Evolutionary conservation across 768 basidiomycete genomes (phyloP).

Genomic region (Pulveroboletus frians): DNA sequence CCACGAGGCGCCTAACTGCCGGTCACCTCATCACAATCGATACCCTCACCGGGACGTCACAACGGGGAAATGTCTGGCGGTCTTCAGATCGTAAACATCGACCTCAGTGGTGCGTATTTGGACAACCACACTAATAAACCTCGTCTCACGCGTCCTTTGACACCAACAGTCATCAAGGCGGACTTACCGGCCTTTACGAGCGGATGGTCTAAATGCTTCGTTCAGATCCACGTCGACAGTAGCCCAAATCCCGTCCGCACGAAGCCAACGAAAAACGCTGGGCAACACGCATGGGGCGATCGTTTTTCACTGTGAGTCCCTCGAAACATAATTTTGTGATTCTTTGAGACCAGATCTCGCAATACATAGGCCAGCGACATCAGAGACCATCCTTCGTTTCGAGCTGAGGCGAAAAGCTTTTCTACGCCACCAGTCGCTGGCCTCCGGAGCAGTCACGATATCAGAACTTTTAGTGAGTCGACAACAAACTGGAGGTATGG

Average conservation of each 20-base stretch:
- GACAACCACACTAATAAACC: neutral
- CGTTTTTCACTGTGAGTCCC: conserved; percentile 19
- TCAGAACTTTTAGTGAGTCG: conserved; percentile 15
- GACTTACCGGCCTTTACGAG: conserved; percentile 18
- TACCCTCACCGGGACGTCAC: neutral
- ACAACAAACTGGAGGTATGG: conserved; percentile 9
- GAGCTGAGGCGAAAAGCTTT: conserved; percentile 22
- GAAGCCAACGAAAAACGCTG: neutral
- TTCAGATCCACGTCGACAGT: conserved; percentile 18
- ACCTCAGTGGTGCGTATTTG: conserved; percentile 14
- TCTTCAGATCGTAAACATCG: conserved; percentile 24
- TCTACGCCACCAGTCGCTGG: conserved; percentile 13
- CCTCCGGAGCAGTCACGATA: conserved; percentile 10
- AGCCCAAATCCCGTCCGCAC: conserved; percentile 11
- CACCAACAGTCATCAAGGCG: conserved; percentile 20
- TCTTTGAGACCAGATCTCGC: neutral
- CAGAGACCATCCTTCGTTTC: conserved; percentile 19
- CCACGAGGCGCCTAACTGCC: neutral
- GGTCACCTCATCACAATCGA: neutral
- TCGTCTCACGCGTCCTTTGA: neutral
- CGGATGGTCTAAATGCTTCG: conserved; percentile 23
- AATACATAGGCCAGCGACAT: conserved; percentile 8
- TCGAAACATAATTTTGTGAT: too few species aligned
- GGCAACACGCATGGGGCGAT: conserved; percentile 3
- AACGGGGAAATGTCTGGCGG: neutral